Conservation (phyloP, 2,329 filamentous ascomycete genomes). For the Exophiala sp. region DNA sequence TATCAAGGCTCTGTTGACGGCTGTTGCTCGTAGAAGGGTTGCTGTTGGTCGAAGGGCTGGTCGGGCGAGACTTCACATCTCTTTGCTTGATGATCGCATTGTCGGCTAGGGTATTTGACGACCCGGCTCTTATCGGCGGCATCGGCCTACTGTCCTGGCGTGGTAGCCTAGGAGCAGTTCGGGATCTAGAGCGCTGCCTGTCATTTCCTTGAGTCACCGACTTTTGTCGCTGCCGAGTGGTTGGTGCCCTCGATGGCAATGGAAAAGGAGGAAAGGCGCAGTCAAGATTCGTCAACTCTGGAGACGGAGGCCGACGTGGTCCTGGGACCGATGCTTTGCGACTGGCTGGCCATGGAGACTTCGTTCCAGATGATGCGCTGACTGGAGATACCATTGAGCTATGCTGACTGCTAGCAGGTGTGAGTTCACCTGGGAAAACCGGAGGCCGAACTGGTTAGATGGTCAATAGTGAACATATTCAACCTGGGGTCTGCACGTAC, state of each 20-base stretch:
- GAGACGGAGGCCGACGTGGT: slow-evolving; percentile 38
- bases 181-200: slow-evolving; percentile 24
- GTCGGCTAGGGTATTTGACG: slow-evolving; percentile 9
- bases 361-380: slow-evolving; percentile 47
- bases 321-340: slow-evolving; percentile 39
- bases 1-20: slow-evolving; percentile 6
- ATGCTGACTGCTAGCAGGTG: slow-evolving; percentile 57
- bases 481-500: slow-evolving; percentile 11
- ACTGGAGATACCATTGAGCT: slow-evolving; percentile 60
- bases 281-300: slow-evolving; percentile 46
- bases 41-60: slow-evolving; percentile 11
- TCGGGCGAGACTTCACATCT: slow-evolving; percentile 9
- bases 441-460: slow-evolving; percentile 6
- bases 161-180: slow-evolving; percentile 10
- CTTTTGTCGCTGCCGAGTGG: slow-evolving; percentile 18
- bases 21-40: slow-evolving; percentile 4
- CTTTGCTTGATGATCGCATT: background rate
- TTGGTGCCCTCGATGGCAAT: slow-evolving; percentile 33
- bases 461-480: slow-evolving; percentile 3
- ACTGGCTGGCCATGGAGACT: slow-evolving; percentile 38
- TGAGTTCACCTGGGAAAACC: slow-evolving; percentile 44
- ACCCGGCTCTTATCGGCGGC: slow-evolving; percentile 15
- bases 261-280: slow-evolving; percentile 52
- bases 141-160: slow-evolving; percentile 5
- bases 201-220: slow-evolving; percentile 13